Evolutionary conservation across 2,329 filamentous ascomycete species (phyloP).

Genomic region (Colletotrichum sp.): DNA sequence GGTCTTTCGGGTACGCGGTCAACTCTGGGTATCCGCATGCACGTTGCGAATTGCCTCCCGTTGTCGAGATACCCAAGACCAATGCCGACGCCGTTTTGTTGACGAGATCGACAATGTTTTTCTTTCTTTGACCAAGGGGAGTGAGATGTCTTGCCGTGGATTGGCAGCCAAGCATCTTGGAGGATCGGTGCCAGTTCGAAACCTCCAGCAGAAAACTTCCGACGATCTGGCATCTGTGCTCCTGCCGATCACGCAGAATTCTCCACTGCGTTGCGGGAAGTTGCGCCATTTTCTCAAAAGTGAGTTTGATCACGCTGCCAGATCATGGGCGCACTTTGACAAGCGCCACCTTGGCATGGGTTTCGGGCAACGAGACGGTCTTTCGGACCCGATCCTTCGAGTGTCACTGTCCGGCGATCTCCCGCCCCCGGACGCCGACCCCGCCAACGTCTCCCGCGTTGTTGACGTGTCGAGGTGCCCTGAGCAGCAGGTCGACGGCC

Average conservation of each 20-base stretch:
- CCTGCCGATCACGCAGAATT: neutral
- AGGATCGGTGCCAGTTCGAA: neutral
- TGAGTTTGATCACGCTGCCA: slow-evolving; percentile 2
- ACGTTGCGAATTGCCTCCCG: neutral
- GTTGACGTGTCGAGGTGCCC: neutral
- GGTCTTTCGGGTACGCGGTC: neutral
- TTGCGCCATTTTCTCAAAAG: neutral
- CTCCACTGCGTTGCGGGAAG: neutral
- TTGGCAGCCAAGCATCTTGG: neutral
- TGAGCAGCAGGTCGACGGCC: neutral
- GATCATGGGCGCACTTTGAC: slow-evolving; percentile 9
- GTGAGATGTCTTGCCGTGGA: neutral
- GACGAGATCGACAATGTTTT: neutral
- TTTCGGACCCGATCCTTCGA: slow-evolving; percentile 1
- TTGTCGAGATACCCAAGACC: neutral
- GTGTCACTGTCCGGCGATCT: neutral
- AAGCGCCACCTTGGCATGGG: neutral
- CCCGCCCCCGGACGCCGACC: neutral
- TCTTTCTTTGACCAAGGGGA: neutral
- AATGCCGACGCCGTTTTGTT: neutral
- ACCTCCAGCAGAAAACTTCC: neutral
- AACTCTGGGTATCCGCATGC: neutral
- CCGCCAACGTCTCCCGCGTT: neutral
- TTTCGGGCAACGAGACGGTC: neutral
- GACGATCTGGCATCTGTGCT: slow-evolving; percentile 6